Base-by-base conservation (phyloP, 352 stramenopile genomes). In the Phytophthora idaei region DNA sequence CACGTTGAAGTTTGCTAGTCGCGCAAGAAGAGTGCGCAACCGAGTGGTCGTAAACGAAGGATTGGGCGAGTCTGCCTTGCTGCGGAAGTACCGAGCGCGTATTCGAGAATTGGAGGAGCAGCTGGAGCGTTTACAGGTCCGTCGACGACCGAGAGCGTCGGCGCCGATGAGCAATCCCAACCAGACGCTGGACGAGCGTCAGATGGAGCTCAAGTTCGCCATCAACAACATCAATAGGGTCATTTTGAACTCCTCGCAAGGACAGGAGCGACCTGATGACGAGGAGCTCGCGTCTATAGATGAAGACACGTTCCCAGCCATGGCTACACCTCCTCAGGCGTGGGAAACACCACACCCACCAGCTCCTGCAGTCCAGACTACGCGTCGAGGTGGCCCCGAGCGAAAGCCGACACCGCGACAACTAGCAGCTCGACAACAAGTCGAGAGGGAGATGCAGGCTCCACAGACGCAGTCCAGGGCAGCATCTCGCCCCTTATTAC, bases 1-100 rank as follows among this genome's bases (percentile, higher is more conserved):
- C 54, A 99, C 97, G 58, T 85, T 99, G 51, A 97, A 98, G 83
- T 99, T 99, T 81, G 97, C 96, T 1, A 92, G 82, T 27, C 81
- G 96, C 25, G 96, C 96, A 5, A 97, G 97, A 55, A 77, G 97
- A 27, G 89, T 99, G 21, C 97, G 95, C 62, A 98, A 95, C 37
- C 88, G 87, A 36, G 90, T 95, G 4, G 69, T 90, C 37, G 81
- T 98, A 12, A 98, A 98, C 69, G 92, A 98, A 71, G 73, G 75
- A 17, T 64, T 78, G 37, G 89, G 83, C 27, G 83, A 95, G 51
- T 90, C 77, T 3, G 81, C 81, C 10, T 57, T 92, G 46, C 61
- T 92, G 27, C 74, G 71, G 10, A 92, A 89, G 68, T 93, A 93
- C 58, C 81, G 83, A 36, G 73, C 75, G 21, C 78, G 85, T 5